Evolutionary conservation across 108 stramenopile genomes (phyloP).

Genomic region (Fragilariopsis cylindrus): DNA sequence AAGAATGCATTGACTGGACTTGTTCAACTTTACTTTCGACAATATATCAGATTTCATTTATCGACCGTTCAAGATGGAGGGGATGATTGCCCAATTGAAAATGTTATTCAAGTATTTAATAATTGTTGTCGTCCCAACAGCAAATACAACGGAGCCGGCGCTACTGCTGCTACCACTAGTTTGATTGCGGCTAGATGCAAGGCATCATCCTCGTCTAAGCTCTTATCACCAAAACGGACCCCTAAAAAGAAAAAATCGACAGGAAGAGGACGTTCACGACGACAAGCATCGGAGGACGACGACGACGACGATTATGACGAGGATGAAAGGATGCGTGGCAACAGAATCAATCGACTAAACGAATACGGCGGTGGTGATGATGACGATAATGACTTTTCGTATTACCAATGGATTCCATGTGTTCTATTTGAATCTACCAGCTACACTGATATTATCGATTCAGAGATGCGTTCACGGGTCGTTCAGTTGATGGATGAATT

Average conservation of each 20-base stretch:
- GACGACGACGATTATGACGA: conserved; percentile 26
- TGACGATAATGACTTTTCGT: conserved; percentile 30
- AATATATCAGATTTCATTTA: conserved; percentile 57
- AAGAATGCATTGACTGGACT: conserved; percentile 78
- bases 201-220: background rate
- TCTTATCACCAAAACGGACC: background rate
- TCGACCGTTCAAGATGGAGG: conserved; percentile 54
- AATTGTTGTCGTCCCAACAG: background rate
- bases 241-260: background rate
- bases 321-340: background rate
- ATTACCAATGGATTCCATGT: conserved; percentile 73
- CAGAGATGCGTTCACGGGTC: conserved; percentile 70
- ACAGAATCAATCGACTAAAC: background rate
- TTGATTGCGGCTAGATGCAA: background rate
- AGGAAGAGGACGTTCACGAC: conserved; percentile 5
- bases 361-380: conserved; percentile 4
- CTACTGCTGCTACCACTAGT: background rate
- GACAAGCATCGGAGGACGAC: background rate
- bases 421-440: conserved; percentile 64
- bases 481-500: conserved; percentile 51
- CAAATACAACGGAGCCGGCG: conserved; percentile 5
- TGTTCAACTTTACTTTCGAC: conserved; percentile 67
- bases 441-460: conserved; percentile 58
- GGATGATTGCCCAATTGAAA: conserved; percentile 71
- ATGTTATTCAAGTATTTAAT: conserved; percentile 41